Percentiles rank a stretch among this genome's conserved stretches.
Conservation (phyloP, 2,329 filamentous ascomycete species). For the Zasmidium angulare region DNA sequence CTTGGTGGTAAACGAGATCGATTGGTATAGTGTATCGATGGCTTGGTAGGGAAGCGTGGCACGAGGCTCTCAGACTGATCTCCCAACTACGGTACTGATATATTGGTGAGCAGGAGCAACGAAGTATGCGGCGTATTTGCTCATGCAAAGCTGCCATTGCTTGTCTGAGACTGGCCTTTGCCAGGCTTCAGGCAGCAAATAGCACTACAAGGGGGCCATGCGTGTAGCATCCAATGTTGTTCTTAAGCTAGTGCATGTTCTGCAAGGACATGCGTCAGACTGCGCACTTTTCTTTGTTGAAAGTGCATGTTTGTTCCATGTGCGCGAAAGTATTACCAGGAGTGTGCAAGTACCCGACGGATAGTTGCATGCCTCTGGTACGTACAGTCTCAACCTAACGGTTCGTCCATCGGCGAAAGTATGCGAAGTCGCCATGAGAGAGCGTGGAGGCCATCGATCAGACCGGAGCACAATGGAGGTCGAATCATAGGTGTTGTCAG, state of each 20-base stretch:
- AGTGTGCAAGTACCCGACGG: not conserved
- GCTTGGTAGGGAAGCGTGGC: not conserved
- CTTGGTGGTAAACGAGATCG: not conserved
- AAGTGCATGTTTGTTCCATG: not conserved
- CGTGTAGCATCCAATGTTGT: not conserved
- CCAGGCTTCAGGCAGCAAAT: not conserved
- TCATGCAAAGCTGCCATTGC: not conserved
- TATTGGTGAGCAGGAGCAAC: not conserved
- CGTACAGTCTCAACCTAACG: too few species aligned
- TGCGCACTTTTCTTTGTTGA: not conserved
- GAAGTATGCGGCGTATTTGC: not conserved
- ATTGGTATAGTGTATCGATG: not conserved
- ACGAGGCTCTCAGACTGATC: not conserved
- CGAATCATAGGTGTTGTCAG: too few species aligned
- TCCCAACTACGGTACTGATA: not conserved
- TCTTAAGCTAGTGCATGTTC: not conserved
- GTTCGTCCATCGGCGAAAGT: too few species aligned
- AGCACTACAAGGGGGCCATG: not conserved
- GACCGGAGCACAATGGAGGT: too few species aligned
- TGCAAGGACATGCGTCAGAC: too few species aligned
- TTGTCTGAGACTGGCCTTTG: not conserved
- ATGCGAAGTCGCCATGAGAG: too few species aligned
- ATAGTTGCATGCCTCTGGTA: not conserved
- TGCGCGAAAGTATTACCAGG: not conserved
- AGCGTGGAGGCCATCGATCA: too few species aligned